Percentiles rank a stretch among this genome's conserved stretches.
These are phyloP conservation scores for Penicillium silybi DNA, from an alignment of 495 filamentous ascomycete genomes.

Conservation along the genomic window DNA sequence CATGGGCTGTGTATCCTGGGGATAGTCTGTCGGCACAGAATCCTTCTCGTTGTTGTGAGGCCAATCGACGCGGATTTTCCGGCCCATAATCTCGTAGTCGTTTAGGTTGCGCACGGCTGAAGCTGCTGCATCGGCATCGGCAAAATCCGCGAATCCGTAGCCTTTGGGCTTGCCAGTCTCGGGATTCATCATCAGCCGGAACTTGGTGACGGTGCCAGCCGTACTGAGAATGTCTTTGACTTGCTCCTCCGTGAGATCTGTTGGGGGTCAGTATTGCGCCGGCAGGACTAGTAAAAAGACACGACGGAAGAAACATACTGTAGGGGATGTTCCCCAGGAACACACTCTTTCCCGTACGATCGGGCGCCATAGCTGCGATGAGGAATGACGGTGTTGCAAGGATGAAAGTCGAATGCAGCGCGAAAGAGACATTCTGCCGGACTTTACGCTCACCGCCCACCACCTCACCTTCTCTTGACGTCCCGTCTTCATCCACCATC, in stretches of 20 bases:
- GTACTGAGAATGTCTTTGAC: constrained; percentile 86
- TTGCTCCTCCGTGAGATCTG: constrained; percentile 90
- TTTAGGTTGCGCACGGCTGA: constrained; percentile 95
- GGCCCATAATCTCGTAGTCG: constrained; percentile 92
- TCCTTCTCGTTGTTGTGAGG: constrained; percentile 84
- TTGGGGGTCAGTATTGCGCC: constrained; percentile 8
- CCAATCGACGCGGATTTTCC: constrained; percentile 91
- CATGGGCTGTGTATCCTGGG: constrained; percentile 28
- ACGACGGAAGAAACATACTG: constrained; percentile 23
- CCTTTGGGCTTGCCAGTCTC: constrained; percentile 95
- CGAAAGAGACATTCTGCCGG: constrained; percentile 24
- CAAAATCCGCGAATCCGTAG: constrained; percentile 93
- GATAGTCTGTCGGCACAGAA: constrained; percentile 55
- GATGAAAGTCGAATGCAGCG: constrained; percentile 8
- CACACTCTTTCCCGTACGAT: constrained; percentile 59
- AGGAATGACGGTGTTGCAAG: neutral
- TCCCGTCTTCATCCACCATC: constrained; percentile 22
- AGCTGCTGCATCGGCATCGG: constrained; percentile 84
- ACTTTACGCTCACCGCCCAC: constrained; percentile 21
- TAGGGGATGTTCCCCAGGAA: constrained; percentile 87
- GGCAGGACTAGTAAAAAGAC: neutral
- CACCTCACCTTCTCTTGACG: constrained; percentile 22
- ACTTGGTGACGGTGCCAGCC: constrained; percentile 85
- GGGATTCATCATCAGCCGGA: constrained; percentile 90
- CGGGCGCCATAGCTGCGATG: constrained; percentile 48